Conservation (phyloP, 2,329 filamentous ascomycete species). For the Mollisiaceae sp. region DNA sequence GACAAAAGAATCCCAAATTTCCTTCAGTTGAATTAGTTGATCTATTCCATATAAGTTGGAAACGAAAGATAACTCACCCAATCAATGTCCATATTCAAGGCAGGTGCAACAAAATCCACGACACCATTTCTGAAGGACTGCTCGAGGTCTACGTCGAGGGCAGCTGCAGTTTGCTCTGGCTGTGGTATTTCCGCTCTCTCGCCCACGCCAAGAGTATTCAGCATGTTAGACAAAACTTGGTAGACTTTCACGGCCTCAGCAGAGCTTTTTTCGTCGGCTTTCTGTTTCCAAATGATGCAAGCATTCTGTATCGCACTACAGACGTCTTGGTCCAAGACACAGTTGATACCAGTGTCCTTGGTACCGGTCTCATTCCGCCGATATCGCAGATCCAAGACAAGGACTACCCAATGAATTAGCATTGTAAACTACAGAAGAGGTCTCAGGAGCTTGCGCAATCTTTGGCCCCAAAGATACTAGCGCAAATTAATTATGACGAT, state of each 20-base stretch:
- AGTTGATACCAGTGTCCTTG: conserved; percentile 5
- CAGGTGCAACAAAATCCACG: conserved; percentile 11
- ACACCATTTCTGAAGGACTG: conserved; percentile 3
- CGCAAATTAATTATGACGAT: too few relatives aligned
- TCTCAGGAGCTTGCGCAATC: too few relatives aligned
- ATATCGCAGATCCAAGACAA: conserved; percentile 30
- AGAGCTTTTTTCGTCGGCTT: conserved; percentile 12
- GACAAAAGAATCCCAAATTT: conserved; percentile 39
- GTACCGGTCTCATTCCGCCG: conserved; percentile 19
- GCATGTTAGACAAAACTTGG: conserved; percentile 29
- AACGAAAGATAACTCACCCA: conserved; percentile 33
- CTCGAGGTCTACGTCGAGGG: conserved; percentile 5
- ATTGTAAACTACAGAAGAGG: too few relatives aligned
- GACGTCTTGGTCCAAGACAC: background rate
- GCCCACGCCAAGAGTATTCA: conserved; percentile 22
- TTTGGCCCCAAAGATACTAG: too few relatives aligned
- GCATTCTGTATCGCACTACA: conserved; percentile 23
- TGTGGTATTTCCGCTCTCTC: conserved; percentile 11
- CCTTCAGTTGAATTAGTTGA: conserved; percentile 25
- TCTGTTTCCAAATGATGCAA: conserved; percentile 28
- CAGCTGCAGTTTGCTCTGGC: background rate
- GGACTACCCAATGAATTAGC: conserved; percentile 3
- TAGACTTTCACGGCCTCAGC: conserved; percentile 29
- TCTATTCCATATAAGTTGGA: background rate
- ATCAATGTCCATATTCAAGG: conserved; percentile 37